Conservation (phyloP, 306 rosid species). For the Rosa persica region DNA sequence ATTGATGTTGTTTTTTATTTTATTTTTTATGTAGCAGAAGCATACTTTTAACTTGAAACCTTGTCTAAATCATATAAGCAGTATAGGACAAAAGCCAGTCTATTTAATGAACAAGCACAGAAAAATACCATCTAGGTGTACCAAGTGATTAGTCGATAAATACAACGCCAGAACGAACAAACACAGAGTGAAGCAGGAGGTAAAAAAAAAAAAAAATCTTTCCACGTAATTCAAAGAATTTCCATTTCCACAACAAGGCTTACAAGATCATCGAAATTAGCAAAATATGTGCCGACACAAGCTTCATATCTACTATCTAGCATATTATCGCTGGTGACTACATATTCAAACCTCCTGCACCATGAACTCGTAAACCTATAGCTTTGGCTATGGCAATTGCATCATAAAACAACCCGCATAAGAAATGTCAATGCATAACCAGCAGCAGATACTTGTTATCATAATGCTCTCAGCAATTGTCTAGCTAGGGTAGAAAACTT, state of each 20-base stretch:
- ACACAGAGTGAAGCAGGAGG: background rate
- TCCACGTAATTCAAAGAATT: background rate
- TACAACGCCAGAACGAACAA: background rate
- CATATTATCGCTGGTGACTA: background rate
- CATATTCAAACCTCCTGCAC: background rate
- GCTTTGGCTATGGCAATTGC: background rate
- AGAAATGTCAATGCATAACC: background rate
- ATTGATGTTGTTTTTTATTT: background rate
- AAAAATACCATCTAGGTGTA: background rate
- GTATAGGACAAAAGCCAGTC: background rate
- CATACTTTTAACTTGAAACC: background rate
- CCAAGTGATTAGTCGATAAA: background rate
- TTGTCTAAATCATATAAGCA: background rate
- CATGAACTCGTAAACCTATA: background rate
- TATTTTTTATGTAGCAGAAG: background rate
- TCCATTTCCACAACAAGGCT: slow-evolving; percentile 7
- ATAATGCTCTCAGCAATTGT: background rate
- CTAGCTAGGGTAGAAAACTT: background rate
- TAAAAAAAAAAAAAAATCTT: background rate
- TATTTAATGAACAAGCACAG: background rate
- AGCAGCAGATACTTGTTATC: background rate
- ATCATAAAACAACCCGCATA: background rate
- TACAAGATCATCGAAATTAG: slow-evolving; percentile 7
- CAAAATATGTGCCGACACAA: background rate
- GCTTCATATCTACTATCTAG: background rate